Base-by-base conservation (phyloP, 2,329 filamentous ascomycete species). In the Stagonosporopsis chrysanthemi region DNA sequence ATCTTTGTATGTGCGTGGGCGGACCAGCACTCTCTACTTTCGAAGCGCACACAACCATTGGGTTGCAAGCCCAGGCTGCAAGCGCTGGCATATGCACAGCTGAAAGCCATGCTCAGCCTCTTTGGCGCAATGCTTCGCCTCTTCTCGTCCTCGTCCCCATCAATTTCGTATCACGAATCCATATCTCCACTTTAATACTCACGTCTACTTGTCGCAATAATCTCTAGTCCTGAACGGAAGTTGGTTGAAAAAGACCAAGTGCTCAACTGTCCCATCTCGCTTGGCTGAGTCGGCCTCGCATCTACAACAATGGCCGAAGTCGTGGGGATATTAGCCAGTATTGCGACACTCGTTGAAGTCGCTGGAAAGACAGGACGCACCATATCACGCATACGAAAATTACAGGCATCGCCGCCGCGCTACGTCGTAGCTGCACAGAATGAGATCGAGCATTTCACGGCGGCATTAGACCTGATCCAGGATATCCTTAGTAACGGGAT, bases 301-400 rank as follows among this genome's bases (percentile, higher is more conserved):
- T n/a, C 11, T 8, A 15, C 23, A 12, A 28, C 5, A 15, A 42
- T 42, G 39, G 39, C 22, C 3, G 46, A 49, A n/a, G 24, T 39
- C 22, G 23, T 40, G 4, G 46, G 46, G 6, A 14, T 49, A 11
- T 9, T 39, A n/a, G 46, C 46, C 12, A 49, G 46, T 31, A 40
- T 49, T 12, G 26, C 36, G 19, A 49, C 46, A 3, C 46, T 49
- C 15, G 22, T 40, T 9, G 46, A 36, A 26, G 46, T 29, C 8
- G 33, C 46, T 22, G 24, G 31, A 11, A 35, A 38, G 12, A 49
- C 46, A 39, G 46, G 46, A 26, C 36, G 31, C 23, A 39, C 46
- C 11, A 36, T 49, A 24, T 28, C 33, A 4, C 33, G 33, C 11
- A 15, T 40, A 22, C 23, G 35, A 17, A 36, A 33, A 4, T 33